Evolutionary conservation across 2,329 filamentous ascomycete species (phyloP).

Genomic region (Hymenotorrendiella dingleyae): DNA sequence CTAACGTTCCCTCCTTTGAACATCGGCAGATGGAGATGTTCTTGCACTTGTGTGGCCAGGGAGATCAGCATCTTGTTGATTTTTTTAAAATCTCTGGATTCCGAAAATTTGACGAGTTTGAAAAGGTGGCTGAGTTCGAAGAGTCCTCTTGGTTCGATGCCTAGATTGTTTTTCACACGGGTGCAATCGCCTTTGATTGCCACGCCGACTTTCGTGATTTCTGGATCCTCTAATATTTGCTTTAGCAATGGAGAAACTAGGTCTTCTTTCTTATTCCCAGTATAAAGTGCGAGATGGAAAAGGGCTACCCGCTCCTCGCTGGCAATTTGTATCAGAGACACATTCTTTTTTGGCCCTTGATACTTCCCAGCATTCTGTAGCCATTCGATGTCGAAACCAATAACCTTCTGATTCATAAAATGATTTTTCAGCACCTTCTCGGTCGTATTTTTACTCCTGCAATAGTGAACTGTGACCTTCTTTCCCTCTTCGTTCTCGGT

Average conservation of each 20-base stretch:
- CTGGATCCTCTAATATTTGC: conserved; percentile 63
- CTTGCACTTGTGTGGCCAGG: conserved; percentile 63
- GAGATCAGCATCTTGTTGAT: conserved; percentile 64
- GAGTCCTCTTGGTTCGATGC: conserved; percentile 57
- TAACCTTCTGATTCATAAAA: conserved; percentile 61
- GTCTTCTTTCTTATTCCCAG: conserved; percentile 38
- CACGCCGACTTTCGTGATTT: conserved; percentile 72
- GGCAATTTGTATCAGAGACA: conserved; percentile 80
- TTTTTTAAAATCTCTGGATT: conserved; percentile 37
- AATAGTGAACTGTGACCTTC: conserved; percentile 70
- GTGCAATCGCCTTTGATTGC: conserved; percentile 65
- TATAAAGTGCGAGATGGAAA: conserved; percentile 70
- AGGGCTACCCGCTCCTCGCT: conserved; percentile 70
- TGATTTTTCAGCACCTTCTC: conserved; percentile 59
- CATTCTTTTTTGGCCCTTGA: conserved; percentile 55
- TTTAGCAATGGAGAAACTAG: conserved; percentile 67
- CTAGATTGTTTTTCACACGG: conserved; percentile 60
- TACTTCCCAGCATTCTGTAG: conserved; percentile 42
- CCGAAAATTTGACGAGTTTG: conserved; percentile 65
- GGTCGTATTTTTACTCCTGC: conserved; percentile 58
- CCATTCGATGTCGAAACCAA: conserved; percentile 96
- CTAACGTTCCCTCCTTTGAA: conserved; percentile 65
- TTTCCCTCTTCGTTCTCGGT: conserved; percentile 34
- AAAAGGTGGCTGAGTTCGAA: conserved; percentile 82
- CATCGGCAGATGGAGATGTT: conserved; percentile 67